These are phyloP conservation scores for Fusarium keratoplasticum DNA, from an alignment of 2,329 filamentous ascomycete species.

Conservation along the genomic window DNA sequence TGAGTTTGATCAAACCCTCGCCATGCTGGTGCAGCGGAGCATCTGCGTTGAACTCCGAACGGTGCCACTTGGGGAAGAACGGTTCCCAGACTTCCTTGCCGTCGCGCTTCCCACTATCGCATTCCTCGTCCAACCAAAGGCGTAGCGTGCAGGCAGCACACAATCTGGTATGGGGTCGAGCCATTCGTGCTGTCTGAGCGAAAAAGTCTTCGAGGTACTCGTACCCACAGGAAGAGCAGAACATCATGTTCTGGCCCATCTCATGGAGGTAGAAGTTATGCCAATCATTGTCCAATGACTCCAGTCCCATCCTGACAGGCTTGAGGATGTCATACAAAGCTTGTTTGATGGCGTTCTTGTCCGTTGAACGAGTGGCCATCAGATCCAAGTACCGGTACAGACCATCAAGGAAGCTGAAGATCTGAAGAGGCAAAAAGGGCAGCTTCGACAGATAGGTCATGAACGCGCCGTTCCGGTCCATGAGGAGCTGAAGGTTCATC, in stretches of 20 bases:
- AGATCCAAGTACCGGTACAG: conserved; percentile 47
- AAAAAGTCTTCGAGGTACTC: conserved; percentile 49
- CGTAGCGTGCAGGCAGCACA: conserved; percentile 50
- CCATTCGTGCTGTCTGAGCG: neutral
- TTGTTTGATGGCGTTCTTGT: conserved; percentile 21
- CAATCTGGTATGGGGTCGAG: conserved; percentile 24
- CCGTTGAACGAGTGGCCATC: neutral
- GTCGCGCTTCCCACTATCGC: conserved; percentile 43
- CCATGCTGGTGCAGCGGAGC: conserved; percentile 44
- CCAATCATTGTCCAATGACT: conserved; percentile 37
- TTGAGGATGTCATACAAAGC: conserved; percentile 50
- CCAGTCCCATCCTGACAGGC: conserved; percentile 45
- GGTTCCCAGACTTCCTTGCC: conserved; percentile 27
- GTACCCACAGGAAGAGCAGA: conserved; percentile 52
- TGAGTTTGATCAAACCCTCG: conserved; percentile 35
- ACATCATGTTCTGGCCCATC: conserved; percentile 42
- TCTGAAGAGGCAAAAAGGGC: conserved; percentile 45
- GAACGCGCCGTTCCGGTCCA: conserved; percentile 47
- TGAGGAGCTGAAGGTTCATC: conserved; percentile 47
- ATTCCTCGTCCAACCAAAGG: conserved; percentile 44
- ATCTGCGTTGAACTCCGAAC: conserved; percentile 44
- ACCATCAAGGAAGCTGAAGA: conserved; percentile 49
- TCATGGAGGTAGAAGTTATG: conserved; percentile 36
- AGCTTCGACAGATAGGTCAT: conserved; percentile 45
- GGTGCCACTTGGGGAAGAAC: conserved; percentile 46